These are phyloP conservation scores for Monilinia laxa DNA, from an alignment of 2,329 filamentous ascomycete genomes.

Conservation along the genomic window DNA sequence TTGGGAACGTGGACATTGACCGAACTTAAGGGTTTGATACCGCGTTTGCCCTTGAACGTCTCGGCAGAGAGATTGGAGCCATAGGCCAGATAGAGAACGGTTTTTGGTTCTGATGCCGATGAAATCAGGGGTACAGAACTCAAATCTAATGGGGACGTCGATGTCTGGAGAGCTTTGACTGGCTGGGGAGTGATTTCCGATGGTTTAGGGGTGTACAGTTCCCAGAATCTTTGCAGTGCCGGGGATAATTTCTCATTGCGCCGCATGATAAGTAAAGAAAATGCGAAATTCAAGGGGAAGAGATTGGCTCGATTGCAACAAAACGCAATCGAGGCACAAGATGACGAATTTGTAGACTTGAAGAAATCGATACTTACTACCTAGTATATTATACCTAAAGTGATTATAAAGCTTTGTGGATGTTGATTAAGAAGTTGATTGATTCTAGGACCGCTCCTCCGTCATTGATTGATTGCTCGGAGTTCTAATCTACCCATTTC, in stretches of 20 bases:
- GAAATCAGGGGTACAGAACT: conserved; percentile 22
- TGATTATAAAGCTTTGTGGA: conserved; percentile 10
- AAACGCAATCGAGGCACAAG: conserved; percentile 5
- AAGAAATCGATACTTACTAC: background rate
- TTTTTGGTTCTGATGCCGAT: conserved; percentile 40
- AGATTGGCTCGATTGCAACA: conserved; percentile 15
- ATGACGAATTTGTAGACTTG: background rate
- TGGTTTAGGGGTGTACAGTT: background rate
- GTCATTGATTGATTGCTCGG: background rate
- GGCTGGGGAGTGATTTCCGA: background rate
- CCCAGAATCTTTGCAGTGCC: conserved; percentile 19
- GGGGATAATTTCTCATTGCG: background rate
- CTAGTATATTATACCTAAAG: background rate
- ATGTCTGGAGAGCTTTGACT: conserved; percentile 1
- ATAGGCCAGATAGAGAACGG: conserved; percentile 81
- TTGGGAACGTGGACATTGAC: conserved; percentile 79
- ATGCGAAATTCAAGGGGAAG: conserved; percentile 1
- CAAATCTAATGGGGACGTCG: background rate
- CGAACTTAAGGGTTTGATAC: conserved; percentile 77
- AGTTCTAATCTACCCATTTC: background rate
- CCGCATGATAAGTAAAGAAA: conserved; percentile 7
- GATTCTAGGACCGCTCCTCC: background rate
- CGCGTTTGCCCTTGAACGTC: conserved; percentile 75
- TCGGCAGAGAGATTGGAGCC: conserved; percentile 83
- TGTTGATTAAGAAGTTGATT: background rate